Evolutionary conservation across 1,139 yeast species (phyloP), one percentile per base, ranked within the genome.

Genomic region (Geotrichum aggregatum): DNA sequence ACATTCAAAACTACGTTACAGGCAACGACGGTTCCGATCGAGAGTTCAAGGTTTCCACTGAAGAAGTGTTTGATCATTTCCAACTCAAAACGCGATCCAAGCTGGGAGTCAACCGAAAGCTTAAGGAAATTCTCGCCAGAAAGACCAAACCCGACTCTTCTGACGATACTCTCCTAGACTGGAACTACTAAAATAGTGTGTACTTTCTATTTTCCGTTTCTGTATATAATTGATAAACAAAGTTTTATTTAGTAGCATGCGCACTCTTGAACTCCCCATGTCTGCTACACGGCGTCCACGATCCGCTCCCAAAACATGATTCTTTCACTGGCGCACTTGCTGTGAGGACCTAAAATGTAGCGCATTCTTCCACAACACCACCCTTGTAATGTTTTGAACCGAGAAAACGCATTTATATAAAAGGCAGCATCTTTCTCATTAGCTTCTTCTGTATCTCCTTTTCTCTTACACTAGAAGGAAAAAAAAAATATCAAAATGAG

Each of bases 1-100:
- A 80, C 55, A 75, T 81, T 54, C 76, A 77, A 60, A 71, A 72
- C 52, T 85, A 75, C 66, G 78, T 85, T 49, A 79, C 80, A 46
- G 91, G 91, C 24, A 76, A 60, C 13, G 79, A 80, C 54, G 82
- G 83, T 11, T 76, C 83, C 18, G 78, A 75, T 50, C 91, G 91
- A 72, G 91, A 82, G 36, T 81, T 77, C 67, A 80, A 84, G 66
- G 84, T 84, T 24, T 82, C 92, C 10, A 80, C 79, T 49, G 66
- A 71, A 46, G 95, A 87, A 62, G 83, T 84, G 6, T 57, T 81
- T 55, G 76, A 77, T 58, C 81, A 82, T 66, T 88, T 88, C 67
- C 70, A 74, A 47, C 69, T 68, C 51, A 67, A 70, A 54, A 73
- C 78, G 71, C 63, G 73, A 61, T 71, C 74, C 64, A 86, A 84